Base-by-base conservation (phyloP, 306 rosid genomes). In the Arachis hypogaea region DNA sequence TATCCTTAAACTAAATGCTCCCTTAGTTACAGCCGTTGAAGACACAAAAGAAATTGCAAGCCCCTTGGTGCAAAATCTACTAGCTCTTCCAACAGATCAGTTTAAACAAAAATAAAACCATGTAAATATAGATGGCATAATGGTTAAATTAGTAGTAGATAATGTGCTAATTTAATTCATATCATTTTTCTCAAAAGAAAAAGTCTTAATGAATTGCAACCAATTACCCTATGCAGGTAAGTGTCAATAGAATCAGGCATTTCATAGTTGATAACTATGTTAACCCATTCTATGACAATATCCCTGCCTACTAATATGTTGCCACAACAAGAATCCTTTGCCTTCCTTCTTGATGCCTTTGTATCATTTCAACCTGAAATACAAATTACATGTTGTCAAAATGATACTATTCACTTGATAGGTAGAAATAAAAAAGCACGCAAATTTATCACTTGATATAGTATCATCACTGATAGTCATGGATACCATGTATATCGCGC, bases 1-100 rank as follows among this genome's bases (percentile, higher is more conserved):
- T 22, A 22, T 22, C 28, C 1, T 22, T 22, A 22, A 22, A 22
- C 28, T 22, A 22, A 22, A 22, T 22, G 28, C 28, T 22, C 28
- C 28, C 28, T 22, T 22, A 22, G 28, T 22, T 22, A 22, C 97
- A 1, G 89, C 76, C 5, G 93, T 82, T 52, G 96, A 93, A 72
- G 96, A 87, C 40, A 93, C 97, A 64, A 93, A 93, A 28, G 98
- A 91, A 67, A 93, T 93, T 1, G 98, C 98, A 77, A 93, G 97
- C 47, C 98, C 98, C 82, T 93, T 93, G 54, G 98, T 93, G 49
- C 98, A 97, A 46, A 93, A 93, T 77, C 98, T 85, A 57, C 98
- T 97, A 68, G 97, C 98, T 83, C 98, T 88, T 22, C 98, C 97
- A 30, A 93, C 98, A 96, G 91, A 70, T 51, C 46, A 58, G 47